Base-by-base conservation (phyloP, 768 basidiomycete species). In the Mycena kentingensis region DNA sequence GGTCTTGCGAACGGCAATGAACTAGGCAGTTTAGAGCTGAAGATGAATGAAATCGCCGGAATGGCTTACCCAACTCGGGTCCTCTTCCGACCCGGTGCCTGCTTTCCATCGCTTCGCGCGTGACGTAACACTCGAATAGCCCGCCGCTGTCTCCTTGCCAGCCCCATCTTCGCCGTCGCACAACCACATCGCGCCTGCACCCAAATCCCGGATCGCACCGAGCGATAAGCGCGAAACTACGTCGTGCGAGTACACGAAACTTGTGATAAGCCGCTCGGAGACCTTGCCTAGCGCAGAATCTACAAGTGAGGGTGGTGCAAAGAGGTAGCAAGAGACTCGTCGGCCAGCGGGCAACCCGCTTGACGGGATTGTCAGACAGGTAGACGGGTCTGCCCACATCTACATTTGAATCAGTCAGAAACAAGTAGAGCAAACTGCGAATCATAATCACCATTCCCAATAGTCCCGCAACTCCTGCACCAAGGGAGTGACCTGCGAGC, bases 381-480 rank as follows among this genome's bases (percentile, higher is more conserved):
- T 92, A 56, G 72, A 77, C 18, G 88, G 88, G 64, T 91, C 88
- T 1, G 90, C 88, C 90, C 90, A 93, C 81, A 88, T 87, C 90
- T 91, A 55, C 36, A 36, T 18, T 13, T 52, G 28, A 5, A 60
- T 39, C 34, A 28, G 22, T 18, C 42, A 27, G 36, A 54, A 43
- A 47, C 4, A 28, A 27, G 46, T 16, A 37, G 43, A 19, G 28
- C 22, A 16, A 52, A 21, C 16, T 24, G 10, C 32, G 24, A n/a
- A 54, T 24, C 13, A 26, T 25, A 67, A 82, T 65, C 59, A 87
- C 88, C 71, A 93, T 69, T 37, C 84, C 89, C 35, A 92, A 73
- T 24, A 93, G 72, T 3, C 81, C 79, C 31, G 87, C 89, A 3
- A 93, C 88, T 2, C 89, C 91, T 21, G 90, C 89, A 16, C 91